phyloP scores from a whole-genome alignment of 139 green algal genomes.

The Ettlia oleoabundans region DNA sequence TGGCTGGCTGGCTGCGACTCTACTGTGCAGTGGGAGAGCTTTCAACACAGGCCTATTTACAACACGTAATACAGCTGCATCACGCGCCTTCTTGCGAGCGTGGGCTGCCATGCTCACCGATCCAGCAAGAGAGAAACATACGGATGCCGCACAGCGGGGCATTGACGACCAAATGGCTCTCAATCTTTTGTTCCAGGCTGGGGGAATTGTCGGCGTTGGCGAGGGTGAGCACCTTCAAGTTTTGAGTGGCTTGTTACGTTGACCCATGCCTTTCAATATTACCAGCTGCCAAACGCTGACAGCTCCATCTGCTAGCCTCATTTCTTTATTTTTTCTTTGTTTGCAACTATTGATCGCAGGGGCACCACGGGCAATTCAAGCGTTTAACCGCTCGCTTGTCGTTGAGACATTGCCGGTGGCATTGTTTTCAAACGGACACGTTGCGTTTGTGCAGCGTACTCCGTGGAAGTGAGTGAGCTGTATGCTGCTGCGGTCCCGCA shows the following conservation, averaged over 20 bases:
- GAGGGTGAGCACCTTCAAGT: neutral
- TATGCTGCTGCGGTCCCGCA: too few relatives aligned
- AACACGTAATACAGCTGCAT: neutral
- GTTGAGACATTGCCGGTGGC: conserved; percentile 10
- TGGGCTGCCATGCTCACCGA: conserved; percentile 28
- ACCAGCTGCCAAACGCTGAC: neutral
- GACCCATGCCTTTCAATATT: neutral
- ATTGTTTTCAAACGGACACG: conserved; percentile 22
- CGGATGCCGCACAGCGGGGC: neutral
- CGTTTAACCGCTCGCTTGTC: neutral
- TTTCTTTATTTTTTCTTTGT: neutral
- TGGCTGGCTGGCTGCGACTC: too few relatives aligned
- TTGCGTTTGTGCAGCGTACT: conserved; percentile 25
- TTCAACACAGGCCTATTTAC: conserved; percentile 25
- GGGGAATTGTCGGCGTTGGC: neutral
- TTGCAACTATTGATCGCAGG: neutral
- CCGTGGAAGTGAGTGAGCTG: conserved; percentile 9
- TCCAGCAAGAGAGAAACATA: neutral
- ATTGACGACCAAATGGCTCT: conserved; percentile 29
- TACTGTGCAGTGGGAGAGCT: conserved; percentile 7
- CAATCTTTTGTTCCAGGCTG: neutral
- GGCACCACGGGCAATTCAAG: neutral
- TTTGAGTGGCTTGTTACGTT: neutral
- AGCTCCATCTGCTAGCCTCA: neutral
- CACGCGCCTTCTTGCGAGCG: neutral